phyloP scores from a whole-genome alignment of 192 early-diverging fungal genomes.

The Backusella tuberculispora region DNA sequence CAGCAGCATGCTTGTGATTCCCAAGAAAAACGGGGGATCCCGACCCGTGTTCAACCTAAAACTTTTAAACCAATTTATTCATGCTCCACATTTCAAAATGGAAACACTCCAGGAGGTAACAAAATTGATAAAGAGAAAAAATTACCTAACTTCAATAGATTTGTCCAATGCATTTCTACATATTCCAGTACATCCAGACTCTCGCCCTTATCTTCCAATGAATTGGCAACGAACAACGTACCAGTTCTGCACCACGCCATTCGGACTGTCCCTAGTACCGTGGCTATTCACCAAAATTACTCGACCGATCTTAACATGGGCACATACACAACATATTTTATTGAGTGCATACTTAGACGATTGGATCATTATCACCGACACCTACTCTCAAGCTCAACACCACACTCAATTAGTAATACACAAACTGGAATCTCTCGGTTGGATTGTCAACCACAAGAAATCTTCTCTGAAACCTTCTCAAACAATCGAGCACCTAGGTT shows the following conservation, averaged over 20 bases:
- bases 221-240: background rate
- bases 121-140: background rate
- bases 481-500: slow-evolving; percentile 37
- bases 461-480: slow-evolving; percentile 28
- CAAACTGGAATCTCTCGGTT: slow-evolving; percentile 26
- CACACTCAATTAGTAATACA: background rate
- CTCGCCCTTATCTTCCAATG: background rate
- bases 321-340: background rate
- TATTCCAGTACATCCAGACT: background rate
- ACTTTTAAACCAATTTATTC: background rate
- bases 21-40: too few species aligned
- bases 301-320: slow-evolving; percentile 11
- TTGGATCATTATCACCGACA: slow-evolving; percentile 3
- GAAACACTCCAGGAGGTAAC: background rate
- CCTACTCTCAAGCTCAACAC: background rate
- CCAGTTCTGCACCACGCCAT: background rate
- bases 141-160: background rate
- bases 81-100: background rate
- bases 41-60: too few species aligned
- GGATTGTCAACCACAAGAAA: slow-evolving; percentile 34
- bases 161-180: background rate
- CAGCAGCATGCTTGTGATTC: too few species aligned
- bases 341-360: slow-evolving; percentile 5
- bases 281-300: background rate
- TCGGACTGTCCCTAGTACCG: background rate